Evolutionary conservation across 345 rosid genomes (phyloP), one percentile per base, ranked within the genome.

Genomic region (Syzygium oleosum): DNA sequence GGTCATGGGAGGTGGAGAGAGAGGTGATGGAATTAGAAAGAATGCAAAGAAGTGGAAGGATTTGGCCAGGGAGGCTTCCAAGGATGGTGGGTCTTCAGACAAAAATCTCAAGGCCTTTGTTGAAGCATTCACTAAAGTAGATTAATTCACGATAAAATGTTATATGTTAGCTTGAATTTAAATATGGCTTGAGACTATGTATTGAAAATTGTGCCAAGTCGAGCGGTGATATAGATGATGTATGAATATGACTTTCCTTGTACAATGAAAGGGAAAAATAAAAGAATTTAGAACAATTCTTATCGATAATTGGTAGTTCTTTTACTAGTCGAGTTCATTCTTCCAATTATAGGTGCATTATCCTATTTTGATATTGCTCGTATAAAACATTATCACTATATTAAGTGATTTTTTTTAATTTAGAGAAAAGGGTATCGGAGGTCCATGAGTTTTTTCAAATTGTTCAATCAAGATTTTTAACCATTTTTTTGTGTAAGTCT

Each of bases 21-120:
- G 63, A 56, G 90, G 91, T 5, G 59, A 88, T 5, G 90, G 85
- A 27, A 53, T 91, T n/a, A 89, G 90, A 63, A 55, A 12, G 54
- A 88, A 90, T 77, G 90, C 91, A 7, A 54, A n/a, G 31, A 89
- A 91, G 68, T 92, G 92, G 93, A 92, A 84, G 90, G 87, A 83
- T 19, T 85, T 88, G 68, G 92, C 92, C 16, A 63, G 51, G 87
- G 85, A 90, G 59, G 91, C 92, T 19, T 59, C 34, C 1, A 85
- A 4, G 43, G 90, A 89, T 9, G 92, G 89, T 29, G 93, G 93
- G 12, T 85, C 90, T 6, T 90, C 91, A 0, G 61, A 90, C 22
- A 58, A 22, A 2, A 89, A 88, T 84, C 86, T 91, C 34, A 89
- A 46, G 86, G 90, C 56, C 85, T 89, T 91, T 53, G 68, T 91